These are phyloP conservation scores for Cucumis melo DNA, from an alignment of 306 rosid genomes.

Conservation along the genomic window DNA sequence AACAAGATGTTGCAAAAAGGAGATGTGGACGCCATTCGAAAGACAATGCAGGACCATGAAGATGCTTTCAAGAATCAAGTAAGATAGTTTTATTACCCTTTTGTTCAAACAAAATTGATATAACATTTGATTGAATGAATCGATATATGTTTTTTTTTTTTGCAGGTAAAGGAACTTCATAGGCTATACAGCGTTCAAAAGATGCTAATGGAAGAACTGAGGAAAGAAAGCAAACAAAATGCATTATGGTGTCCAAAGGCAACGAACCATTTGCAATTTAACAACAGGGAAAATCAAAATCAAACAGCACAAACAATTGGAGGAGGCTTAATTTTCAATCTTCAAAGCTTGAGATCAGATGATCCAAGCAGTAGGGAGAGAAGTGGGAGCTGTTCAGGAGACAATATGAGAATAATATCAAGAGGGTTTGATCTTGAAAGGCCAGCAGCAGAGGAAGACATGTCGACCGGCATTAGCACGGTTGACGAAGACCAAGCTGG, in stretches of 20 bases:
- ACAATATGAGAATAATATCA: conserved; percentile 26
- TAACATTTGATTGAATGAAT: background rate
- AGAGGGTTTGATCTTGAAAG: conserved; percentile 66
- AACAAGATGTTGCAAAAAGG: conserved; percentile 50
- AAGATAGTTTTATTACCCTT: background rate
- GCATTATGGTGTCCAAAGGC: background rate
- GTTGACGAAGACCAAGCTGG: conserved; percentile 37
- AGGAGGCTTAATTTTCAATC: conserved; percentile 22
- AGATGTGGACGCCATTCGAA: conserved; percentile 45
- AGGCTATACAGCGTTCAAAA: conserved; percentile 64
- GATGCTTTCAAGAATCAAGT: conserved; percentile 77
- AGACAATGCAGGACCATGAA: conserved; percentile 85
- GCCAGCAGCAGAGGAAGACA: conserved; percentile 50
- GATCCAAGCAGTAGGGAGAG: conserved; percentile 45
- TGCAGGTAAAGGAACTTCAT: conserved; percentile 81
- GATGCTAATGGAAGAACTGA: conserved; percentile 55
- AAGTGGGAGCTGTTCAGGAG: conserved; percentile 76
- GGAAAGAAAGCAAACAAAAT: conserved; percentile 29
- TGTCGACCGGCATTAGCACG: conserved; percentile 20
- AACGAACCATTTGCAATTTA: conserved; percentile 19
- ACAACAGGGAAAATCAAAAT: conserved; percentile 12
- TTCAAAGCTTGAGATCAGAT: conserved; percentile 30
- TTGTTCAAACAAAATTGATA: too few relatives aligned
- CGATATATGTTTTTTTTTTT: background rate
- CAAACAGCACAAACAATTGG: conserved; percentile 7